A percentile compares a stretch with the other conserved stretches of the same genome.
Evolutionary conservation across 2,329 filamentous ascomycete species (phyloP).

Genomic region (Calonectria henricotiae): DNA sequence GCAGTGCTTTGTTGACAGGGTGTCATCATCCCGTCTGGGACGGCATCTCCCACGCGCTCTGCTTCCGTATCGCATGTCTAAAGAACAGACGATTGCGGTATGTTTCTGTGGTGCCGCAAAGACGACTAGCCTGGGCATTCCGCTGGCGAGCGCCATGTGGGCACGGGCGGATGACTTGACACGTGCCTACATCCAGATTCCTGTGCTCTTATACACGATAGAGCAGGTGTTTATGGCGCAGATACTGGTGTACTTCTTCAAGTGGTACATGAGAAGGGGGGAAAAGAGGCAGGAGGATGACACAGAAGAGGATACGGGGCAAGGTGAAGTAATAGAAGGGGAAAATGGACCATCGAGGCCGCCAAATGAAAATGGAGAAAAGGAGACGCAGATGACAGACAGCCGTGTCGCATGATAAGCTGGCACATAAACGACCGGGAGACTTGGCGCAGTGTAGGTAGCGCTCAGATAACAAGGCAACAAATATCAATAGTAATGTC

Average conservation of each 20-base stretch:
- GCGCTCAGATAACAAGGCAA: not conserved
- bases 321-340: slow-evolving; percentile 16
- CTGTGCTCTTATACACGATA: slow-evolving; percentile 75
- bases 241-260: slow-evolving; percentile 65
- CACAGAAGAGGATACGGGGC: slow-evolving; percentile 34
- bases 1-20: slow-evolving; percentile 42
- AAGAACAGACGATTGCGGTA: slow-evolving; percentile 77
- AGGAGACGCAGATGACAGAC: not conserved
- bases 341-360: not conserved
- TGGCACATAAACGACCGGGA: not conserved
- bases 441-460: not conserved
- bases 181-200: slow-evolving; percentile 74
- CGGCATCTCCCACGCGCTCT: slow-evolving; percentile 58
- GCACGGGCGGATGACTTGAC: slow-evolving; percentile 68
- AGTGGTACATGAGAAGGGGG: slow-evolving; percentile 60
- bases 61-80: slow-evolving; percentile 69
- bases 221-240: slow-evolving; percentile 70
- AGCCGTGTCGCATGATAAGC: not conserved
- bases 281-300: slow-evolving; percentile 49
- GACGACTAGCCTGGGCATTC: slow-evolving; percentile 80
- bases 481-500: slow-evolving; percentile 10
- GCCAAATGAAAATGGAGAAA: slow-evolving; percentile 8
- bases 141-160: slow-evolving; percentile 80
- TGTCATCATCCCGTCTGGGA: slow-evolving; percentile 54
- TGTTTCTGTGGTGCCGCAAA: slow-evolving; percentile 84